Base-by-base conservation (phyloP, 306 rosid genomes). In the Casuarina cunninghamiana region DNA sequence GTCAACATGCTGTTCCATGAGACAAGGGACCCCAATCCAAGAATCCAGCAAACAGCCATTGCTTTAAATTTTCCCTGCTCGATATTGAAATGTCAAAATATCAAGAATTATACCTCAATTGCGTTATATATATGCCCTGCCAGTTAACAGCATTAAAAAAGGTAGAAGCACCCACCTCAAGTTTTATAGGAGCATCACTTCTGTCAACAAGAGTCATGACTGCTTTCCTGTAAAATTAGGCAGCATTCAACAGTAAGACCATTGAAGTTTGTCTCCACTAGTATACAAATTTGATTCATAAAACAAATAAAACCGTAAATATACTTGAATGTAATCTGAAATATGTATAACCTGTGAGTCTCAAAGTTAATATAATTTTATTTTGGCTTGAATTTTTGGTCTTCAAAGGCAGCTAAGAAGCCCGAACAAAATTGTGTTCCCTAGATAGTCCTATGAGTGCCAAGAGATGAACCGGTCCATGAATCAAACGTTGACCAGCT, bases 1-100 rank as follows among this genome's bases (percentile, higher is more conserved):
- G 91, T 94, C 55, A 94, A 80, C 91, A 94, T 83, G 77, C 85
- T 88, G 77, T 79, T 91, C 97, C 98, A 94, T 1, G 93, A 60
- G 50, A 91, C 87, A 15, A 90, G 96, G 17, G 94, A 85, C 21
- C 98, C 98, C 3, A 91, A 61, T 48, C 97, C 98, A 0, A 94
- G 98, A 84, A 91, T 19, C 78, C 93, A 94, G 76, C 96, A 94
- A 50, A 90, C 93, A 5, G 45, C 63, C 71, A 88, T 79, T 46
- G 97, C 97, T 86, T 55, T 80, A 79, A 16, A 65, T 53, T 88
- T 89, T n/a, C 94, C 96, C 96, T 93, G 94, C 19, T 63, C 74
- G 37, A 53, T 39, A 54, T 57, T 2, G 76, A 76, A 48, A 15
- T 66, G 41, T 35, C 42, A 46, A 46, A 12, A 73, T 50, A 76